Evolutionary conservation across 108 stramenopile genomes (phyloP), one percentile per base, ranked within the genome.

Genomic region (Nitzschia sp.): DNA sequence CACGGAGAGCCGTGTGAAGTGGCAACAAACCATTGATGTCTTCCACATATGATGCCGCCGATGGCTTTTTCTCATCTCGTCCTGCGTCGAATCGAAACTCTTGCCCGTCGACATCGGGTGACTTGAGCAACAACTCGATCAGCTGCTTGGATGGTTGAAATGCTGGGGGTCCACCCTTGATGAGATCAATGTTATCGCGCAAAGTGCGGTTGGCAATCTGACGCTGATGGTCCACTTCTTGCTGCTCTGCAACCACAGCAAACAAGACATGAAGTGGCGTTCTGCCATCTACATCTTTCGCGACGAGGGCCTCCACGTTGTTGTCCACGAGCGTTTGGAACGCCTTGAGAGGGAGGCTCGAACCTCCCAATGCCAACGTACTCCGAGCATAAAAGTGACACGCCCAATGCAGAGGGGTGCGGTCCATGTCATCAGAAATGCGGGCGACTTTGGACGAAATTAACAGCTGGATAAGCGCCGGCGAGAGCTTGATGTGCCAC

Each of bases 351-450:
- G 77, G 46, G 11, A 82, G n/a, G 29, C 46, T 59, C 3, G 68
- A 55, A 31, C 45, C 31, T 18, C 28, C 35, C n/a, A 60, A 8
- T n/a, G 57, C 54, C 21, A 59, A 13, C 28, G 45, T 47, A 32
- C 60, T 55, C 2, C 32, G 32, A 4, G 72, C 76, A 66, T 77
- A 72, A 53, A 77, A 68, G 67, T 67, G 69, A 51, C 64, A 59
- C 18, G 77, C 82, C 82, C 82, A 86, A 48, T 86, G 85, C 46
- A 86, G 69, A 8, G 82, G 82, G 1, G 60, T 76, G 30, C 85
- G 72, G 28, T 66, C 71, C 46, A 49, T 67, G 27, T 54, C 58
- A 56, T 85, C 85, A 17, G 45, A 27, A 23, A 54, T 60, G 30
- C 83, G 72, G 15, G 83, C 79, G 4, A 71, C 72, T 28, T 76